Evolutionary conservation across 345 rosid genomes (phyloP).

Genomic region (Eucalyptus dawsonii): DNA sequence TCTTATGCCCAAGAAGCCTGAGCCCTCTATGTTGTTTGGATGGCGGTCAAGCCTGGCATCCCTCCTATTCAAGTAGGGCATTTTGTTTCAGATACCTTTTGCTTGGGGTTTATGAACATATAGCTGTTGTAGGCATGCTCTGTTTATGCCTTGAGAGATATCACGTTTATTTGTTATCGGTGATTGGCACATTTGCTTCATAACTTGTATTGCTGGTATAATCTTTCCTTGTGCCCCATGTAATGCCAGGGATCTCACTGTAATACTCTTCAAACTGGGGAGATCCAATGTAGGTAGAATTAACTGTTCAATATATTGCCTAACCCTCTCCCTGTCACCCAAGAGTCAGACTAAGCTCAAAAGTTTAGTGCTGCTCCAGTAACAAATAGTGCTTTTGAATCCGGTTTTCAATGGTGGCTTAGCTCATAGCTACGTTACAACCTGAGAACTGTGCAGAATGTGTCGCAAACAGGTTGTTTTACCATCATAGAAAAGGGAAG

Average conservation of each 20-base stretch:
- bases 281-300: background rate
- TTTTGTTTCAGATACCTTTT: background rate
- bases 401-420: background rate
- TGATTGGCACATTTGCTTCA: background rate
- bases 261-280: background rate
- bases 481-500: background rate
- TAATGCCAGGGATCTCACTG: background rate
- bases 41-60: constrained; percentile 68
- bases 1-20: constrained; percentile 40
- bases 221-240: background rate
- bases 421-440: background rate
- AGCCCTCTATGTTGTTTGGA: constrained; percentile 43
- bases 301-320: background rate
- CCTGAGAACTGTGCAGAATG: background rate
- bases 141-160: background rate
- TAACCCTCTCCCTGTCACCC: background rate
- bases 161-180: background rate
- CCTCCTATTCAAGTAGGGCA: constrained; percentile 37
- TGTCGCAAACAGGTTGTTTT: background rate
- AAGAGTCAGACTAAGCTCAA: background rate
- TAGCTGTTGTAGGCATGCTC: background rate
- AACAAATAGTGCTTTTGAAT: background rate
- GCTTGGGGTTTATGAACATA: background rate
- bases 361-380: background rate
- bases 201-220: background rate